Percentiles rank a stretch among this genome's conserved stretches.
phyloP scores from a whole-genome alignment of 1,284 basidiomycete species.

The Malassezia dermatis region DNA sequence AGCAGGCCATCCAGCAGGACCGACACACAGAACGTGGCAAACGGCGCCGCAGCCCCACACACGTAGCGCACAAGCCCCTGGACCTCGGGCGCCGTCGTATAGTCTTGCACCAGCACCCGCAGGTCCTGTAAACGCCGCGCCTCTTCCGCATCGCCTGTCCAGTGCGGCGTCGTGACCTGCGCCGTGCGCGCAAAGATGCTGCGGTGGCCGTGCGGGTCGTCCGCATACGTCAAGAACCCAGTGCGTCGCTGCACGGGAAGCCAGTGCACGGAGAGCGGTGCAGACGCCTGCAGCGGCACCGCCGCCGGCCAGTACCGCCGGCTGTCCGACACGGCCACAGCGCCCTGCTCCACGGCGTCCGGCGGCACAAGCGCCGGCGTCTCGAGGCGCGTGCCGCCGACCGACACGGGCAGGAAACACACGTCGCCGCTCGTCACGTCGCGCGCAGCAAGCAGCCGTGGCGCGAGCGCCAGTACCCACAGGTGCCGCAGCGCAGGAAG shows the following conservation, averaged over 20 bases:
- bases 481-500: constrained; percentile 86
- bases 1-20: constrained; percentile 74
- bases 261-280: constrained; percentile 16
- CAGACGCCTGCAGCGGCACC: background rate
- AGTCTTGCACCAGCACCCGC: constrained; percentile 69
- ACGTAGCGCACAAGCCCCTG: constrained; percentile 28
- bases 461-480: constrained; percentile 90
- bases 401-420: constrained; percentile 24
- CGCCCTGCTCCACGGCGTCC: constrained; percentile 54
- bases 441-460: constrained; percentile 75
- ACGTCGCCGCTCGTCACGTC: constrained; percentile 32
- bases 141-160: constrained; percentile 8
- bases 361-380: constrained; percentile 84
- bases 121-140: constrained; percentile 54
- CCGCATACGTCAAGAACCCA: constrained; percentile 80
- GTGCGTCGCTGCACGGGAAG: constrained; percentile 72
- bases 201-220: constrained; percentile 81
- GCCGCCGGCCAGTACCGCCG: constrained; percentile 65
- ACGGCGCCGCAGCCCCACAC: constrained; percentile 51
- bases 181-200: constrained; percentile 54
- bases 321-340: constrained; percentile 73
- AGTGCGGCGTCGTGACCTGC: constrained; percentile 12
- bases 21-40: constrained; percentile 62
- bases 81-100: constrained; percentile 60
- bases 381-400: background rate